phyloP scores from a whole-genome alignment of 2,329 filamentous ascomycete genomes.

The Teratosphaeria zuluensis region DNA sequence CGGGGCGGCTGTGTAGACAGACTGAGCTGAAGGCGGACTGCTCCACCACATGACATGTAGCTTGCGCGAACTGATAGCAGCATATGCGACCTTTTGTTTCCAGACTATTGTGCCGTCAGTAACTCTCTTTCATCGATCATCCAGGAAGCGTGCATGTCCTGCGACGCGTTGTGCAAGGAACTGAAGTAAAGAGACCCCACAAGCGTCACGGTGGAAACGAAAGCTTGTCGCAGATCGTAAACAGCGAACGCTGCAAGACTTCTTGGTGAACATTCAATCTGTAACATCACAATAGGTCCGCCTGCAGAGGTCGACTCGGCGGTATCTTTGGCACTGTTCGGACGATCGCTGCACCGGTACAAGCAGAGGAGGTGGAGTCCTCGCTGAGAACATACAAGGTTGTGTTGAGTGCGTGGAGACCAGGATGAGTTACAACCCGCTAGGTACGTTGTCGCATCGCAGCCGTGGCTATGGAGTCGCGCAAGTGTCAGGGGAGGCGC shows the following conservation, averaged over 20 bases:
- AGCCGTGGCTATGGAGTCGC: not conserved
- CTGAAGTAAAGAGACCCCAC: not conserved
- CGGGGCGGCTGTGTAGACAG: not conserved
- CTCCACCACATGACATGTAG: not conserved
- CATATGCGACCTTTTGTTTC: not conserved
- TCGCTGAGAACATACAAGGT: not conserved
- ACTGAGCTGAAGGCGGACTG: not conserved
- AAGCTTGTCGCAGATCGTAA: not conserved
- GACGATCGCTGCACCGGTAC: not conserved
- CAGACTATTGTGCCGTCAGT: not conserved
- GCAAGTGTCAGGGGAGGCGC: not conserved
- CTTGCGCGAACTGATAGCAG: not conserved
- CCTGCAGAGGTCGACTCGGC: not conserved
- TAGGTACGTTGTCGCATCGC: not conserved
- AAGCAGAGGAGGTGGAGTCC: not conserved
- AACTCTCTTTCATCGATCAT: not conserved
- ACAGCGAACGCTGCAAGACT: not conserved
- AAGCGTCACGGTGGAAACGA: not conserved
- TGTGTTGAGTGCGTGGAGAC: not conserved
- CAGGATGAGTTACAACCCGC: conserved; percentile 2
- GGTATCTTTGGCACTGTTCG: not conserved
- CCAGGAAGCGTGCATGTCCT: not conserved
- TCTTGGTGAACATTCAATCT: not conserved
- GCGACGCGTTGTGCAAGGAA: not conserved
- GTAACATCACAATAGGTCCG: not conserved